These are phyloP conservation scores for Eimeria mitis DNA, from an alignment of 169 alveolate genomes.

Conservation along the genomic window DNA sequence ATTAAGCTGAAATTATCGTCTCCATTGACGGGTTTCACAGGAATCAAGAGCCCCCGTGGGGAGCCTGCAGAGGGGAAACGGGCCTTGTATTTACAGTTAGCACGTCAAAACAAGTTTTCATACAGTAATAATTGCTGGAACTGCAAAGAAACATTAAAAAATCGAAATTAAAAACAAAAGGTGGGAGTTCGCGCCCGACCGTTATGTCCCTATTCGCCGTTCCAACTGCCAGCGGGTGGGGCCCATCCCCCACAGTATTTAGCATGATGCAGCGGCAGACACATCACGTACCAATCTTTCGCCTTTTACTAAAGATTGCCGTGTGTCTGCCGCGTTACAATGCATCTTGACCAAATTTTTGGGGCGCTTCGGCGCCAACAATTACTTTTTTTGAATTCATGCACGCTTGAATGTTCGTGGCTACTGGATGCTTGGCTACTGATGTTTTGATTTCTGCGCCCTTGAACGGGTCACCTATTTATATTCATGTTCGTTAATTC, in stretches of 20 bases:
- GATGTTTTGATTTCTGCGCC: no score
- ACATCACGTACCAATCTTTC: constrained; percentile 95
- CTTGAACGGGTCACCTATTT: no score
- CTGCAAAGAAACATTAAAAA: neutral
- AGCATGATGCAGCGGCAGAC: constrained; percentile 81
- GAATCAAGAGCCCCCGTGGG: neutral
- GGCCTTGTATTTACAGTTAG: neutral
- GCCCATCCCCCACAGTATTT: neutral
- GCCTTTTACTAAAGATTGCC: constrained; percentile 99
- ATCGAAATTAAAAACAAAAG: neutral
- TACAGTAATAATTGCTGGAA: neutral
- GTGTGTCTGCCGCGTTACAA: constrained; percentile 89
- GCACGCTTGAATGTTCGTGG: no score
- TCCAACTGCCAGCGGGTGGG: neutral
- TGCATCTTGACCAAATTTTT: constrained; percentile 72
- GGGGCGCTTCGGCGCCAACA: constrained; percentile 83
- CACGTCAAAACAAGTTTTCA: neutral
- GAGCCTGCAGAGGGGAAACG: neutral
- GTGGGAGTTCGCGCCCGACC: neutral
- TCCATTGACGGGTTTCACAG: neutral
- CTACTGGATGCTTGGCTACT: no score
- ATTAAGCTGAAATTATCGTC: neutral
- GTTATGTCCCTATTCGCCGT: constrained; percentile 61
- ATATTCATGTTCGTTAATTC: no score
- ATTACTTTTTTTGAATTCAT: no score